Evolutionary conservation across 225 moss, liverwort and hornwort genomes (phyloP).

Genomic region (Anthoceros angustus): DNA sequence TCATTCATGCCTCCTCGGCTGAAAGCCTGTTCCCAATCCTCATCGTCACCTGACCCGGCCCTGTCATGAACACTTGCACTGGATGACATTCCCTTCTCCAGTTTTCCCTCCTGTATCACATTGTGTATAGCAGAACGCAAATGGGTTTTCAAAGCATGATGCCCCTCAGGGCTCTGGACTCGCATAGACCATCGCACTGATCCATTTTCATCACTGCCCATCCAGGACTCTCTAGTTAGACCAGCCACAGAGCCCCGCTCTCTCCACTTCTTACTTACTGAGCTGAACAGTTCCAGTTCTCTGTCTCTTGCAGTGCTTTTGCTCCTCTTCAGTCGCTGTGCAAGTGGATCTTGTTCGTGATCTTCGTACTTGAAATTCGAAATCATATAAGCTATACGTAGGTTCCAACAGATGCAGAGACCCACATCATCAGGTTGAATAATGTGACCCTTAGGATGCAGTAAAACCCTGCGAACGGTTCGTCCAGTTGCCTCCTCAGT

Average conservation of each 20-base stretch:
- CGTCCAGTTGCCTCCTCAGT: background rate
- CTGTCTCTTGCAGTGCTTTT: background rate
- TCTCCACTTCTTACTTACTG: constrained; percentile 1
- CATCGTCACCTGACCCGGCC: background rate
- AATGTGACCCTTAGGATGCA: constrained; percentile 34
- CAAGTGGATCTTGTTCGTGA: background rate
- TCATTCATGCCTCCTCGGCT: background rate
- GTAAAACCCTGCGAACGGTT: constrained; percentile 15
- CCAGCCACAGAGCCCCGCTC: background rate
- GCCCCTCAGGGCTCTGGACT: background rate
- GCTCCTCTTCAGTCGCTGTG: background rate
- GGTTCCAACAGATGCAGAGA: constrained; percentile 33
- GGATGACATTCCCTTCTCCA: constrained; percentile 1
- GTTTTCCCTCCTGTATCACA: background rate
- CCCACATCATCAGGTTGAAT: constrained; percentile 29
- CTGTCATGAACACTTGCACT: background rate
- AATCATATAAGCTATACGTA: constrained; percentile 25
- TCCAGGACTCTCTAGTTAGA: background rate
- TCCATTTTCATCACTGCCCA: background rate
- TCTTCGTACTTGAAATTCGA: constrained; percentile 22
- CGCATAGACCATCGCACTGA: background rate
- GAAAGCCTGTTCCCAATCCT: background rate
- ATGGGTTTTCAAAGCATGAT: background rate
- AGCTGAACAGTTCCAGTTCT: background rate
- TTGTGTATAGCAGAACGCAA: background rate